phyloP scores from a whole-genome alignment of 179 eudicot genomes.

The Silene coronaria region DNA sequence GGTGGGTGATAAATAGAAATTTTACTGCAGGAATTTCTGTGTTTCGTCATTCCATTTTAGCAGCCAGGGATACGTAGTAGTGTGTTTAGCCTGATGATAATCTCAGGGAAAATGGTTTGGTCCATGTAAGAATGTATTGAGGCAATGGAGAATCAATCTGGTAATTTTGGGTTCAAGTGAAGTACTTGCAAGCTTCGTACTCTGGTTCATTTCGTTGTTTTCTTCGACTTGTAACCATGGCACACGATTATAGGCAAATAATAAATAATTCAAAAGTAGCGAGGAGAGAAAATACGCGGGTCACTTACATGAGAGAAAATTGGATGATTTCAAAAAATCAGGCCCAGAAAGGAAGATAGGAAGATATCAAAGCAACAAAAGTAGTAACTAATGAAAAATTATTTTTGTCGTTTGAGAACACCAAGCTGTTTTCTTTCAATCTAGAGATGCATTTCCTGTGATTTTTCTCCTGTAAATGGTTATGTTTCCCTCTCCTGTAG shows the following conservation, averaged over 20 bases:
- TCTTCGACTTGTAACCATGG: no score
- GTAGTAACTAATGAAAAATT: not conserved
- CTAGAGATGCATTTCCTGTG: not conserved
- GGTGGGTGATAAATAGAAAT: not conserved
- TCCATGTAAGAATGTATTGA: not conserved
- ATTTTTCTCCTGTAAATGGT: not conserved
- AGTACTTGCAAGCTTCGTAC: no score
- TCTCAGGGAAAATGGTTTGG: not conserved
- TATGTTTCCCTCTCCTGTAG: not conserved
- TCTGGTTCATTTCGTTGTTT: no score
- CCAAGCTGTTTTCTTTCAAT: not conserved
- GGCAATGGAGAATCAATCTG: no score
- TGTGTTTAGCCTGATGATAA: not conserved
- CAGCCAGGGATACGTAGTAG: not conserved
- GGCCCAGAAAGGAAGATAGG: not conserved
- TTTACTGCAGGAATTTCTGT: not conserved
- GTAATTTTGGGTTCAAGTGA: no score
- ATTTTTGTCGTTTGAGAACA: not conserved
- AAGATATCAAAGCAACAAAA: not conserved
- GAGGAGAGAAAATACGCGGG: no score
- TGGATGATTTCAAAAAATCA: no score
- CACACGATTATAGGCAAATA: not conserved
- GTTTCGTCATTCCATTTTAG: not conserved
- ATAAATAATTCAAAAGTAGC: no score
- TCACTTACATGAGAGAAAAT: no score